Evolutionary conservation across 2,329 filamentous ascomycete genomes (phyloP), one percentile per base, ranked within the genome.

Genomic region (Sporothrix euskadiensis): DNA sequence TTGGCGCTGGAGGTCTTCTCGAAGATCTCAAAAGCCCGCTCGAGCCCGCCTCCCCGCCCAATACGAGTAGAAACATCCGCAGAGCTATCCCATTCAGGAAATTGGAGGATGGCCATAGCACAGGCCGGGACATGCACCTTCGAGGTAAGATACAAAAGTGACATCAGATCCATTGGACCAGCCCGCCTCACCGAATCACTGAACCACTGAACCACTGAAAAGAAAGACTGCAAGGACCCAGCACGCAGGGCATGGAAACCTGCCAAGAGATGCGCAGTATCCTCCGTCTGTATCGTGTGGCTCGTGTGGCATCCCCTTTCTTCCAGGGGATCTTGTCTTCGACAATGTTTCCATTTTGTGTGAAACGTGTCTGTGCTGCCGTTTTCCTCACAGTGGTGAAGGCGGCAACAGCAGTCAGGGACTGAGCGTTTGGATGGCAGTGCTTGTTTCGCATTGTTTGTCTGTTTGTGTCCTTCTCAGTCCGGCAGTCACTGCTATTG

Each of bases 381-480:
- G 49, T 4, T 19, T 8, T 26, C 26, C 26, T 26, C 26, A 26
- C 26, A 26, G n/a, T n/a, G 26, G 26, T 2, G 26, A 26, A 26
- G 26, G 26, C 8, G 52, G n/a, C n/a, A 56, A 22, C 52, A 22
- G 52, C n/a, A 56, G n/a, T 56, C 49, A 52, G 35, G 19, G 12
- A 35, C 14, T n/a, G 14, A 14, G 32, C 26, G 26, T 26, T 26
- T 26, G 7, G 39, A 39, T 9, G 59, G n/a, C 59, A 44, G 59
- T 65, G 59, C 59, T 19, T 65, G 59, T 65, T 65, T 65, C 35
- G 59, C 59, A 65, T 65, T 65, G 35, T 65, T 41, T 65, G 59
- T 63, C 44, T 65, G 35, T 65, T 41, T 65, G 59, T 63, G 35
- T 35, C 30, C 19, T 35, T 59, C 35, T 10, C 19, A 12, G 59